These are phyloP conservation scores for Stephanodiscus minutulus DNA, from an alignment of 108 stramenopile genomes.

Conservation along the genomic window DNA sequence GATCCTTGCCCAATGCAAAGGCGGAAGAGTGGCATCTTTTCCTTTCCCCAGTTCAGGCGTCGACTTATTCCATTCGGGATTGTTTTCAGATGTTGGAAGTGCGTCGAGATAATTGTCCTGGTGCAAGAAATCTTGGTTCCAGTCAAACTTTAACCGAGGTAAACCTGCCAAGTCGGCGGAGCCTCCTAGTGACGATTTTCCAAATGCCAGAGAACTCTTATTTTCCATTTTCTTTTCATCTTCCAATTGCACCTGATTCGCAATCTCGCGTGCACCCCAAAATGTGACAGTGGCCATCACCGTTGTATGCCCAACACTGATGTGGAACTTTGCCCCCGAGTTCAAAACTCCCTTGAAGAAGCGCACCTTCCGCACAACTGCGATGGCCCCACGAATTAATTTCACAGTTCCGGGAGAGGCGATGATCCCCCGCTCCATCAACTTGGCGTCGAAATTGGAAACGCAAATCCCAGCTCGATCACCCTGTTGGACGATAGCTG, in stretches of 20 bases:
- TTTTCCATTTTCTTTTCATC: constrained; percentile 24
- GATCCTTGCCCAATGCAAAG: constrained; percentile 92
- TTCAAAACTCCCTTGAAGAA: constrained; percentile 67
- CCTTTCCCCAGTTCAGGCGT: constrained; percentile 11
- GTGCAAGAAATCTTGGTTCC: constrained; percentile 80
- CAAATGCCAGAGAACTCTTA: constrained; percentile 21
- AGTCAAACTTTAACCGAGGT: constrained; percentile 76
- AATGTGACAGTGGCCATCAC: constrained; percentile 96
- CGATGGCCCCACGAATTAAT: constrained; percentile 78
- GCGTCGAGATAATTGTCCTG: constrained; percentile 77
- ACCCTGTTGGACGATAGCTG: constrained; percentile 77
- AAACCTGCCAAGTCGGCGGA: constrained; percentile 78
- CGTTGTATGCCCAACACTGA: constrained; percentile 95
- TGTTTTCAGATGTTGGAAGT: constrained; percentile 36
- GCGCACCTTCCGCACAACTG: constrained; percentile 89
- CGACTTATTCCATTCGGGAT: constrained; percentile 16
- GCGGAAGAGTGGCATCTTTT: constrained; percentile 28
- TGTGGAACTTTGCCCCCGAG: constrained; percentile 83
- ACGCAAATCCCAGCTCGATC: constrained; percentile 98
- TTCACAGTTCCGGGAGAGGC: constrained; percentile 88
- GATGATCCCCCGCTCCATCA: constrained; percentile 91
- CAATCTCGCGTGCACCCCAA: constrained; percentile 93
- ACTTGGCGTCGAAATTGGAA: constrained; percentile 88
- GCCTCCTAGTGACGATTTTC: constrained; percentile 73
- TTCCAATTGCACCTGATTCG: constrained; percentile 20